Conservation (phyloP, 345 rosid genomes). For the Pistacia vera region DNA sequence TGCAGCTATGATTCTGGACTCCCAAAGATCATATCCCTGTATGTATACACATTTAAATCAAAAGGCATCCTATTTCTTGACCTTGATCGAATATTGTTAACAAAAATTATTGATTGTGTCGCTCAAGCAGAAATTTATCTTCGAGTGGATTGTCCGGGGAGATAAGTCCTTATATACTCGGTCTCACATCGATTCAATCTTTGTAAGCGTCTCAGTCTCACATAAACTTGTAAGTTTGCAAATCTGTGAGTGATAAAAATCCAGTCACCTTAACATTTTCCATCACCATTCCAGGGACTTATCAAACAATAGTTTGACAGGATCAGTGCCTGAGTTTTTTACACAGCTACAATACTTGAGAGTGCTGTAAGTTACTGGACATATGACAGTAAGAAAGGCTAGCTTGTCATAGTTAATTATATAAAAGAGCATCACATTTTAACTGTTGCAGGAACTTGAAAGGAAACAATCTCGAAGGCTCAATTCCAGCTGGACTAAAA, state of each 20-base stretch:
- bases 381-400: no score
- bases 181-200: conserved; percentile 30
- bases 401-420: no score
- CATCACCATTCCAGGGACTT: conserved; percentile 38
- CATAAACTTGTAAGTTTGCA: background rate
- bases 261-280: background rate
- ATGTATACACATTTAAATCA: conserved; percentile 18
- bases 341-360: conserved; percentile 32
- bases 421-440: no score
- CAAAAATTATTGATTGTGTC: background rate
- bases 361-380: conserved; percentile 38
- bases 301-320: conserved; percentile 48
- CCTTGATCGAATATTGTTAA: background rate
- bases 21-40: conserved; percentile 40
- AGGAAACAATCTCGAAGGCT: conserved; percentile 44
- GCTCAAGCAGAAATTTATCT: conserved; percentile 36
- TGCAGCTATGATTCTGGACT: conserved; percentile 26
- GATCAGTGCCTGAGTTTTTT: conserved; percentile 46
- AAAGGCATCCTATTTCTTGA: background rate
- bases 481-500: conserved; percentile 36
- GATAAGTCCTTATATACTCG: conserved; percentile 27
- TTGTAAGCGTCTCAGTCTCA: conserved; percentile 36
- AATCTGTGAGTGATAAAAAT: background rate
- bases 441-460: conserved; percentile 37
- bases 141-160: conserved; percentile 43